phyloP scores from a whole-genome alignment of 371 early-diverging fungal species.

The Mucor sp. region DNA sequence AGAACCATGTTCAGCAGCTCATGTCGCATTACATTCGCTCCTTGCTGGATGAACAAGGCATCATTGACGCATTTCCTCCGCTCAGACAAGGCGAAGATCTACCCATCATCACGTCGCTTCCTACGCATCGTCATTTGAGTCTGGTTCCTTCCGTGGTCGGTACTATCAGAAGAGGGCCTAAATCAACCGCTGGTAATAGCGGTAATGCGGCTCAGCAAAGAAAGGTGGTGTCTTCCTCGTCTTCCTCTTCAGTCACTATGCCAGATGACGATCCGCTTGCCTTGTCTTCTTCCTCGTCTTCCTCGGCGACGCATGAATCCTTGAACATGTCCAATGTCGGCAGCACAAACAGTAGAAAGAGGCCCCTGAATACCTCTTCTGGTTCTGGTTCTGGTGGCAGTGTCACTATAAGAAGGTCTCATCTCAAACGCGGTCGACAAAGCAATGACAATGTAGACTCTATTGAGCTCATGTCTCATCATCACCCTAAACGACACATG shows the following conservation, averaged over 20 bases:
- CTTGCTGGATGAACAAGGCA: conserved; percentile 40
- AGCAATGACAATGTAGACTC: background rate
- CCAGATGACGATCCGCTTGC: background rate
- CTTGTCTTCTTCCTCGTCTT: background rate
- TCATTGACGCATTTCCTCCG: conserved; percentile 51
- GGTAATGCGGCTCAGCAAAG: background rate
- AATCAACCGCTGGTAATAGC: background rate
- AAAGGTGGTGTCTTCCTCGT: background rate
- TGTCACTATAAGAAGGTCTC: background rate
- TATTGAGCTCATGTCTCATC: background rate
- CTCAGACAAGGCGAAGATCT: conserved; percentile 22
- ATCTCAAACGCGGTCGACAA: background rate
- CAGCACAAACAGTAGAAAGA: background rate
- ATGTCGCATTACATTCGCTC: conserved; percentile 35
- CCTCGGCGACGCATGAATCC: background rate
- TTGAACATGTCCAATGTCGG: background rate
- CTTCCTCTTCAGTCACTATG: background rate
- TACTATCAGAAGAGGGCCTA: conserved; percentile 20
- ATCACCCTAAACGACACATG: background rate
- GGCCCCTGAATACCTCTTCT: background rate
- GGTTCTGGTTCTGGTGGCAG: background rate
- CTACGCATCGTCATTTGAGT: conserved; percentile 45
- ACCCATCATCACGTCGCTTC: conserved; percentile 31
- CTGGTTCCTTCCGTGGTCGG: conserved; percentile 36
- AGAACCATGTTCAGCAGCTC: conserved; percentile 19